Percentiles rank a stretch among this genome's conserved stretches.
These are phyloP conservation scores for Leccinum fuscescens DNA, from an alignment of 1,284 basidiomycete genomes.

Conservation along the genomic window DNA sequence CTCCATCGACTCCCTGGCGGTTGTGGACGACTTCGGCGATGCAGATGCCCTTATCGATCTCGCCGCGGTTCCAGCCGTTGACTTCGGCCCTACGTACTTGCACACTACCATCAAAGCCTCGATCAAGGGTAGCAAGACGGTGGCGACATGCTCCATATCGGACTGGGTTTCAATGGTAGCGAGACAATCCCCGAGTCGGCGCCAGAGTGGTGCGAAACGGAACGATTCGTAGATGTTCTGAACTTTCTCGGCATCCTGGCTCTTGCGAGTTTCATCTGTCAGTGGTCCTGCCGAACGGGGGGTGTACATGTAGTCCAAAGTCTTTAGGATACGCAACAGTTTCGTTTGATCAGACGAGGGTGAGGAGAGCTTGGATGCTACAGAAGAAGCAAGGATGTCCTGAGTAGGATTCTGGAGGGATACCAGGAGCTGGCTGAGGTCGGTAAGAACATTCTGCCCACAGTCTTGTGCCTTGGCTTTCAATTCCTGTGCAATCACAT, in stretches of 20 bases:
- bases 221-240: slow-evolving; percentile 86
- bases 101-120: slow-evolving; percentile 98
- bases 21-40: slow-evolving; percentile 66
- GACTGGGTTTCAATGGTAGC: slow-evolving; percentile 77
- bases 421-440: slow-evolving; percentile 73
- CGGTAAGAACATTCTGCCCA: slow-evolving; percentile 67
- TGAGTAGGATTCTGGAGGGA: slow-evolving; percentile 58
- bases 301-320: slow-evolving; percentile 93
- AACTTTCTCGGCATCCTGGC: slow-evolving; percentile 74
- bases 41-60: slow-evolving; percentile 56
- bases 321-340: slow-evolving; percentile 88
- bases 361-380: slow-evolving; percentile 86
- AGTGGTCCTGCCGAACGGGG: slow-evolving; percentile 51
- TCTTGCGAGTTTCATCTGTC: slow-evolving; percentile 39
- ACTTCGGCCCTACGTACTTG: slow-evolving; percentile 82
- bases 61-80: slow-evolving; percentile 39
- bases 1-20: slow-evolving; percentile 71
- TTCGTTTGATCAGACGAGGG: slow-evolving; percentile 93
- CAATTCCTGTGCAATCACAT: slow-evolving; percentile 85
- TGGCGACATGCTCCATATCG: slow-evolving; percentile 84
- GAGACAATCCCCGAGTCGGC: slow-evolving; percentile 81
- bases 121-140: slow-evolving; percentile 87
- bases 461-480: slow-evolving; percentile 83
- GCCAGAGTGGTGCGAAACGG: slow-evolving; percentile 85
- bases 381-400: slow-evolving; percentile 61